Base-by-base conservation (phyloP, 2,329 filamentous ascomycete genomes). In the Aphanocladium album region DNA sequence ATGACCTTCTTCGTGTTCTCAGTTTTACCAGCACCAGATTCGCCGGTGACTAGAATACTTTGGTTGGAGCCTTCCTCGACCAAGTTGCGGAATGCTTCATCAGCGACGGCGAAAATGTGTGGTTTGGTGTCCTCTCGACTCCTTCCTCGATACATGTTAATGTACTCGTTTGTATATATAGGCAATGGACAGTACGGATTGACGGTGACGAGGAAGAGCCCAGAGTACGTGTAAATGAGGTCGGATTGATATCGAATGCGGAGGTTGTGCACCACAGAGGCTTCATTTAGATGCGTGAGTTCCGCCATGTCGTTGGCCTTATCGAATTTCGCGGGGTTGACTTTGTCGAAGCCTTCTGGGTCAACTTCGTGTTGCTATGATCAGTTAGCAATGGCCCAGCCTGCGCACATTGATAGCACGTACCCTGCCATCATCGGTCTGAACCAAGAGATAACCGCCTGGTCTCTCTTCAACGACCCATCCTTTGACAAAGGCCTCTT, bases 1-100 rank as follows among this genome's bases (percentile, higher is more conserved):
- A 99, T 99, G 67, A 99, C 95, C 74, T 99, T 99, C 72, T 99
- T 99, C 17, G 95, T 99, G 72, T 99, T 99, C 73, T 99, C 95
- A 0, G 95, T 99, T 78, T 99, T 99, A 67, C 95, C 95, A 37
- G 95, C 95, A 71, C 95, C 95, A 19, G 95, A 99, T 77, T 99
- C 95, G 75, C 95, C 95, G 2, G 95, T 99, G 23, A 99, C 96
- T 57, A 99, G 80, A 68, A 99, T 99, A 69, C 93, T 98, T 76
- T 99, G 95, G 68, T 99, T 98, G 66, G 92, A 83, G 45, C 93
- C 93, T 74, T 98, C 95, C 57, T 97, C 93, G 0, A 99, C 91
- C 35, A 99, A 79, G 69, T 96, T 98, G 17, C 95, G 86, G 74
- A 98, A 99, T 0, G 96, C 95, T 71, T 96, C 89, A 72, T 99